A percentile compares a stretch with the other conserved stretches of the same genome.
phyloP scores from a whole-genome alignment of 768 basidiomycete species.

The Coprinopsis cinerea region DNA sequence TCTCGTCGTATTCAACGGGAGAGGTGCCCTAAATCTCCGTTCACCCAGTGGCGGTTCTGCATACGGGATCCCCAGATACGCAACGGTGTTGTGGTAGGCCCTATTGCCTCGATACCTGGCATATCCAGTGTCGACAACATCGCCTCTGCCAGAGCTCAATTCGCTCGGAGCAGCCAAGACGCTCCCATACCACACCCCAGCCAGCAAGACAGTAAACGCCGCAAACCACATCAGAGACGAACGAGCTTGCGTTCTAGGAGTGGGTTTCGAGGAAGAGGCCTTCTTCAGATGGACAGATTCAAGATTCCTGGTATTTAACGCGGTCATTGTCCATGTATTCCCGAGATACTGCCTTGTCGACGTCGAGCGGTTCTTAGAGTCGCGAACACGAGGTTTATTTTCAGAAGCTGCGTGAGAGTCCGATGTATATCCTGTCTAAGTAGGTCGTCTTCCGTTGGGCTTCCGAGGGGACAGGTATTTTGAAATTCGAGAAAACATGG shows the following conservation, averaged over 20 bases:
- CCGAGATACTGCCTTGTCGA: background rate
- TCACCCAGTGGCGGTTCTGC: slow-evolving; percentile 53
- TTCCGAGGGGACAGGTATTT: too few relatives aligned
- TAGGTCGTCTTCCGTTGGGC: too few relatives aligned
- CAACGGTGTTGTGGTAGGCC: slow-evolving; percentile 45
- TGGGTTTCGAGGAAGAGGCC: too few relatives aligned
- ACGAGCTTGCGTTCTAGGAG: background rate
- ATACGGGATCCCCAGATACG: slow-evolving; percentile 55
- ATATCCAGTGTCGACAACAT: slow-evolving; percentile 52
- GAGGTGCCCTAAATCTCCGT: slow-evolving; percentile 45
- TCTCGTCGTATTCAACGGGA: slow-evolving; percentile 45
- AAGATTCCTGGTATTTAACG: background rate
- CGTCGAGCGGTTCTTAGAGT: background rate
- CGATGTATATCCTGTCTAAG: background rate
- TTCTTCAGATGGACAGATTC: too few relatives aligned
- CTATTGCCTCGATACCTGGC: slow-evolving; percentile 51
- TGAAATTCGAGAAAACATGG: too few relatives aligned
- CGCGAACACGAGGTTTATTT: background rate
- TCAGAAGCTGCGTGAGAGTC: background rate
- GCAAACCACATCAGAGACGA: background rate
- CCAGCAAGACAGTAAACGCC: background rate
- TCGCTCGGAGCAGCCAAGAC: background rate
- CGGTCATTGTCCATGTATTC: background rate
- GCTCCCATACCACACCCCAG: background rate
- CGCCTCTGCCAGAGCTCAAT: background rate